phyloP scores from a whole-genome alignment of 2,329 filamentous ascomycete species.

The Ophiostoma fasciatum region DNA sequence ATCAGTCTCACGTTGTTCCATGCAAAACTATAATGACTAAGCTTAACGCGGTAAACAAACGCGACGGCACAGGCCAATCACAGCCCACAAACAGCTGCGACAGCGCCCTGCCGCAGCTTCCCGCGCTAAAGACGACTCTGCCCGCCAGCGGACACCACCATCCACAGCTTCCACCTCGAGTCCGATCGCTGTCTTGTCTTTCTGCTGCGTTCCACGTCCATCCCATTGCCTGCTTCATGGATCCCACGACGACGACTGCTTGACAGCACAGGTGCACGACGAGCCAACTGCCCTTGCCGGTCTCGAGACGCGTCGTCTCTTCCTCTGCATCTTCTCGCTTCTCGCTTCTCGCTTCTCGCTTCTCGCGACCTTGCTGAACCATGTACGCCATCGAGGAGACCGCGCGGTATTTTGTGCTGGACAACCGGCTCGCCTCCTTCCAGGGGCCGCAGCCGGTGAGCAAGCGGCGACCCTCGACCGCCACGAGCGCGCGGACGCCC shows the following conservation, averaged over 20 bases:
- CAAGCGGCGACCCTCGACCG: conserved; percentile 56
- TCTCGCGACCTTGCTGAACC: background rate
- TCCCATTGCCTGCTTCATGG: too few relatives aligned
- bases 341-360: background rate
- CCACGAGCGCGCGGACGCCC: conserved; percentile 39
- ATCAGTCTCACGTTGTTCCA: too few relatives aligned
- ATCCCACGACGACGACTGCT: too few relatives aligned
- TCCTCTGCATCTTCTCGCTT: background rate
- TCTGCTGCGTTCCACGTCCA: too few relatives aligned
- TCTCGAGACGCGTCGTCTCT: background rate
- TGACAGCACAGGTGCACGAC: too few relatives aligned
- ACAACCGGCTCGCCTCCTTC: conserved; percentile 72
- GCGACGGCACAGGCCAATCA: conserved; percentile 9
- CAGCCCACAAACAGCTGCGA: background rate
- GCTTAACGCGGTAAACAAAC: conserved; percentile 15
- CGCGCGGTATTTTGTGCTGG: conserved; percentile 45
- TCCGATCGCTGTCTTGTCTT: background rate
- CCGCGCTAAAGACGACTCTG: conserved; percentile 1
- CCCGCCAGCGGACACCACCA: too few relatives aligned
- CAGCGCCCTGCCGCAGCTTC: conserved; percentile 4
- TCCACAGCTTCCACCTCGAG: conserved; percentile 5
- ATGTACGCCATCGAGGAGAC: conserved; percentile 21
- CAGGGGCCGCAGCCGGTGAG: conserved; percentile 43
- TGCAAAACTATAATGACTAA: too few relatives aligned
- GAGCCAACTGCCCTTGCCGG: background rate